Percentiles rank a stretch among this genome's conserved stretches.
Evolutionary conservation across 2,329 filamentous ascomycete species (phyloP).

Genomic region (Dichotomopilus funicola): DNA sequence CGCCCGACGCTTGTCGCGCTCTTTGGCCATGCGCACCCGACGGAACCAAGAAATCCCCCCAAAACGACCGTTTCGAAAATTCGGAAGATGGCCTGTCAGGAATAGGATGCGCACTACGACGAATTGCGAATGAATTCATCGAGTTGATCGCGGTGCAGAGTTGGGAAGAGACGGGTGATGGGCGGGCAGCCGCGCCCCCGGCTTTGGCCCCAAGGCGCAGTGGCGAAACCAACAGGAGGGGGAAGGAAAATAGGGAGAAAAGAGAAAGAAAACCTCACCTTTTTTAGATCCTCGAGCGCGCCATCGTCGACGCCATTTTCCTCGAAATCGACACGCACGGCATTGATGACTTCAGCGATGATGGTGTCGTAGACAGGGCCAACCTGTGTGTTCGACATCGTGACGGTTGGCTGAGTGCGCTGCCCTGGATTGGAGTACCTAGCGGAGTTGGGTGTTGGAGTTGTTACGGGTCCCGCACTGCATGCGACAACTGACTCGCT

Average conservation of each 20-base stretch:
- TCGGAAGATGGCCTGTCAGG: too few species aligned
- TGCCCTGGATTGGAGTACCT: slow-evolving; percentile 3
- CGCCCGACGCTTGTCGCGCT: slow-evolving; percentile 15
- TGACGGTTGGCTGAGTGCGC: slow-evolving; percentile 20
- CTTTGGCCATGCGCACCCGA: slow-evolving; percentile 4
- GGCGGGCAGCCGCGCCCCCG: too few species aligned
- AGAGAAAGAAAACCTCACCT: slow-evolving; percentile 54
- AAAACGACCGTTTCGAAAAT: neutral
- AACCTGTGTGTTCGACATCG: slow-evolving; percentile 54
- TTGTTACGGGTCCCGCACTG: slow-evolving; percentile 6
- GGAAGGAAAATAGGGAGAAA: neutral
- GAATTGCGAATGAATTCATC: slow-evolving; percentile 10
- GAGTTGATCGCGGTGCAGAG: neutral
- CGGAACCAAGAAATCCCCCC: neutral
- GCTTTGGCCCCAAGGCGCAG: neutral
- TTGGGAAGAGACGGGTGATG: neutral
- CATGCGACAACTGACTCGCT: slow-evolving; percentile 1
- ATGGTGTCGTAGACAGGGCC: slow-evolving; percentile 75
- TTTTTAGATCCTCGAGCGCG: slow-evolving; percentile 78
- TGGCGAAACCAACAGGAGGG: neutral
- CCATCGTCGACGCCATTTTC: slow-evolving; percentile 86
- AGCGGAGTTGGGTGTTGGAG: slow-evolving; percentile 1
- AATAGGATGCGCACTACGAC: slow-evolving; percentile 13
- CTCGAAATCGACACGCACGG: slow-evolving; percentile 91
- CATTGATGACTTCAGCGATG: slow-evolving; percentile 81